Percentiles rank a stretch among this genome's conserved stretches.
Evolutionary conservation across 225 moss, liverwort and hornwort genomes (phyloP).

Genomic region (Lunularia cruciata): DNA sequence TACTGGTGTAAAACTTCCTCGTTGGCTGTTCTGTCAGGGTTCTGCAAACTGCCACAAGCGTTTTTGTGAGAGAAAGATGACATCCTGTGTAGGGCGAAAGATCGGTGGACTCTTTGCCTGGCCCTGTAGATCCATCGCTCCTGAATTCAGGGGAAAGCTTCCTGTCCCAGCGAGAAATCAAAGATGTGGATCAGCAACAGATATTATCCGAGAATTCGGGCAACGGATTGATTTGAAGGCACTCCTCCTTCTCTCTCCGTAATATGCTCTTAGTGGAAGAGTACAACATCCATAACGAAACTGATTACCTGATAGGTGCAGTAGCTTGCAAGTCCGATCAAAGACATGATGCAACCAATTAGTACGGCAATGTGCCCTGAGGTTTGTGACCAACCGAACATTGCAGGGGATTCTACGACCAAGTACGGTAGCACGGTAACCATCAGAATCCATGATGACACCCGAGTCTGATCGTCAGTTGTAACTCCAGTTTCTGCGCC

Average conservation of each 20-base stretch:
- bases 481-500: slow-evolving; percentile 78
- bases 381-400: slow-evolving; percentile 55
- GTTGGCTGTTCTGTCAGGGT: slow-evolving; percentile 52
- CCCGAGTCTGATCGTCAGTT: slow-evolving; percentile 75
- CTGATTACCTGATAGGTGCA: slow-evolving; percentile 72
- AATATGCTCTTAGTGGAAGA: too few species aligned
- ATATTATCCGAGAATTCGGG: too few species aligned
- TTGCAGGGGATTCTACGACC: slow-evolving; percentile 72
- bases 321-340: slow-evolving; percentile 58
- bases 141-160: slow-evolving; percentile 86
- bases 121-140: slow-evolving; percentile 64
- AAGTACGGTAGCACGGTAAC: slow-evolving; percentile 72
- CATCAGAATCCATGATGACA: slow-evolving; percentile 98
- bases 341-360: slow-evolving; percentile 47
- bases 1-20: slow-evolving; percentile 49
- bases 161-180: slow-evolving; percentile 40
- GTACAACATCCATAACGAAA: neutral
- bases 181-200: neutral
- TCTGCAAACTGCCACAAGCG: slow-evolving; percentile 50
- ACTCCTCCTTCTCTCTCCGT: too few species aligned
- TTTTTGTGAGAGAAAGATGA: slow-evolving; percentile 32
- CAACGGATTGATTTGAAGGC: too few species aligned
- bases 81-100: slow-evolving; percentile 51
- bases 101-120: slow-evolving; percentile 45
- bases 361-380: slow-evolving; percentile 56